Conservation (phyloP, 768 basidiomycete species). For the Auriculariales sp. region DNA sequence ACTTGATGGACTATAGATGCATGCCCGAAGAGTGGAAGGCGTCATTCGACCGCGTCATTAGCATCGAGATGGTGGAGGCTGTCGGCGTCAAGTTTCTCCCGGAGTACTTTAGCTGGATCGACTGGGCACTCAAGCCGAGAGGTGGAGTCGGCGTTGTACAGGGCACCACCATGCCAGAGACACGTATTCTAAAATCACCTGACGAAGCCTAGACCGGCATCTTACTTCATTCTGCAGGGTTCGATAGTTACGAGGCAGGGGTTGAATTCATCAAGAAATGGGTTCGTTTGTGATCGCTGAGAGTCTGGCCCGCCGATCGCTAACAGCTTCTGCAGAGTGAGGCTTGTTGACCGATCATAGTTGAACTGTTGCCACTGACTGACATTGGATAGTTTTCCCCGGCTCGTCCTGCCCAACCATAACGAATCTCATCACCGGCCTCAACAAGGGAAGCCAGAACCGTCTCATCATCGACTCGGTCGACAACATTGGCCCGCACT, state of each 20-base stretch:
- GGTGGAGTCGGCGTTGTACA: constrained; percentile 55
- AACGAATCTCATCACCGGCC: constrained; percentile 64
- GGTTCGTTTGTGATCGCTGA: no score
- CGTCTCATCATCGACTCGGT: constrained; percentile 73
- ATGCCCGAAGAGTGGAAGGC: constrained; percentile 51
- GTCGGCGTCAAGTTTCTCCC: constrained; percentile 54
- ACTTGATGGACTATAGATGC: constrained; percentile 60
- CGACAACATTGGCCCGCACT: constrained; percentile 71
- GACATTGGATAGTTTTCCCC: constrained; percentile 57
- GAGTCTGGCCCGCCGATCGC: no score
- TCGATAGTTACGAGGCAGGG: constrained; percentile 37
- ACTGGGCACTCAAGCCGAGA: constrained; percentile 50
- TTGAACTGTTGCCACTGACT: no score
- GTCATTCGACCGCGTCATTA: constrained; percentile 55
- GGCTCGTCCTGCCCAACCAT: constrained; percentile 76
- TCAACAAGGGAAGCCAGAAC: constrained; percentile 52
- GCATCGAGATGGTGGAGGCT: constrained; percentile 66
- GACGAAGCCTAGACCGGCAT: neutral
- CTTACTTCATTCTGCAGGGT: constrained; percentile 24
- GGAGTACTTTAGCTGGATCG: constrained; percentile 47
- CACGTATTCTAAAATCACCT: constrained; percentile 20
- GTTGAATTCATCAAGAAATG: constrained; percentile 73
- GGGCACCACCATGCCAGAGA: constrained; percentile 63
- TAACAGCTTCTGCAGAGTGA: constrained; percentile 3
- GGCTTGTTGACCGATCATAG: neutral